Percentiles rank a stretch among this genome's conserved stretches.
Conservation (phyloP, 176 grass and related monocot species). For the Dendrocalamus sinicus region DNA sequence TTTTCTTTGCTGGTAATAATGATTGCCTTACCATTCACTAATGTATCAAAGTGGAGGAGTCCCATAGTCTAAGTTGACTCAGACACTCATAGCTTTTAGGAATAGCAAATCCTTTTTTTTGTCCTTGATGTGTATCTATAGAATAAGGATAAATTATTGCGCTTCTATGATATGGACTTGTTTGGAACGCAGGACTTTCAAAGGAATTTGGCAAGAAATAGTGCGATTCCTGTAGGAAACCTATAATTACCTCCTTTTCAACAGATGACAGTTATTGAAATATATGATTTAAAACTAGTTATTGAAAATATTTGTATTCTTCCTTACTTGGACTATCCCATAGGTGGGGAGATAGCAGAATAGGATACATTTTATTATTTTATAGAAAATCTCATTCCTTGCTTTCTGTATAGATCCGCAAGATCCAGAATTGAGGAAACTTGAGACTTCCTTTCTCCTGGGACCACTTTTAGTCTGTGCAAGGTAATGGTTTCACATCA, state of each 20-base stretch:
- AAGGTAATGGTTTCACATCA: conserved; percentile 55
- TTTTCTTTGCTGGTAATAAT: conserved; percentile 86
- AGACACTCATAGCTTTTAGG: conserved; percentile 27
- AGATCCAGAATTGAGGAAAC: conserved; percentile 70
- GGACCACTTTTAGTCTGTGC: conserved; percentile 83
- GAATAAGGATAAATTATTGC: background rate
- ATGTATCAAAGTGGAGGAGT: background rate
- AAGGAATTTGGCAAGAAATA: background rate
- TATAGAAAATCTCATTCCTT: conserved; percentile 17
- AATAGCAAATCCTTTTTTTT: conserved; percentile 14
- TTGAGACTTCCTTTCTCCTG: conserved; percentile 92
- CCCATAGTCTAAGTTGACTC: conserved; percentile 24
- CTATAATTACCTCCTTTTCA: background rate
- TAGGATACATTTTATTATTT: conserved; percentile 10
- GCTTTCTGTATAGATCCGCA: conserved; percentile 60
- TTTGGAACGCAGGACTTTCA: background rate
- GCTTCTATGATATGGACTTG: background rate
- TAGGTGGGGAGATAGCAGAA: background rate
- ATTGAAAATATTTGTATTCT: background rate
- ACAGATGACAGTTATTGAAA: background rate
- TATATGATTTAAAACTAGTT: background rate
- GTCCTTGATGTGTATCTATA: background rate
- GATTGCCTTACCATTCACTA: conserved; percentile 8
- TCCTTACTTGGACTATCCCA: conserved; percentile 14
- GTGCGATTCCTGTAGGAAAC: background rate